Evolutionary conservation across 345 rosid species (phyloP).

Genomic region (Chamaenerion angustifolium): DNA sequence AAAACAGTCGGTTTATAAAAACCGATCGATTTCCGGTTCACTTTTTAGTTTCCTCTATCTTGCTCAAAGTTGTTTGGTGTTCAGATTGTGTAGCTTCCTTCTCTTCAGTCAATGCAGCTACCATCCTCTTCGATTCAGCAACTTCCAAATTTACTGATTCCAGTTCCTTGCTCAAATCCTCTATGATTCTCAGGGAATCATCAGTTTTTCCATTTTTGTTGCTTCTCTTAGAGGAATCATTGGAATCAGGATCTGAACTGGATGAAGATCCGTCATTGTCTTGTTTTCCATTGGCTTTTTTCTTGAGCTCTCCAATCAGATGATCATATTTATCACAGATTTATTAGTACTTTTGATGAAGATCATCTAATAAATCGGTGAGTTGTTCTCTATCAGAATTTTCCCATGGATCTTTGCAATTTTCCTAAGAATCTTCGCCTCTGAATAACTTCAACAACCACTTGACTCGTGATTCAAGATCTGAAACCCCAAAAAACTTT

Average conservation of each 20-base stretch:
- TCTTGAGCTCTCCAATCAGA: conserved; percentile 60
- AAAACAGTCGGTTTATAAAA: too few species aligned
- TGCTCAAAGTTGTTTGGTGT: conserved; percentile 33
- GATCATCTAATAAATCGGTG: conserved; percentile 49
- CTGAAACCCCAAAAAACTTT: conserved; percentile 30
- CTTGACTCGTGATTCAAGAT: conserved; percentile 56
- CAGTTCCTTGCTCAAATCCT: too few species aligned
- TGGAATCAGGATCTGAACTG: conserved; percentile 65
- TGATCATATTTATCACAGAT: conserved; percentile 59
- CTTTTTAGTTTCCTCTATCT: conserved; percentile 44
- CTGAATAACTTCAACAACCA: conserved; percentile 57
- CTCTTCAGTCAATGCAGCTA: conserved; percentile 31
- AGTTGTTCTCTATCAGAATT: conserved; percentile 43
- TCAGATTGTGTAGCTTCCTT: conserved; percentile 42
- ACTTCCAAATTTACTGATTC: too few species aligned
- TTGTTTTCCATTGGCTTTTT: conserved; percentile 35
- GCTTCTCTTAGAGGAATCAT: conserved; percentile 40
- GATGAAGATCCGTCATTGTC: conserved; percentile 51
- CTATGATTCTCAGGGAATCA: too few species aligned
- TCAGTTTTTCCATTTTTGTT: too few species aligned
- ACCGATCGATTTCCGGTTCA: too few species aligned
- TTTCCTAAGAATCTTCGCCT: conserved; percentile 41
- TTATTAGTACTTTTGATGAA: conserved; percentile 50
- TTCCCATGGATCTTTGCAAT: conserved; percentile 18
- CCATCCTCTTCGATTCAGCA: too few species aligned